phyloP scores from a whole-genome alignment of 148 eudicot species.

The Vaccinium corymbosum region DNA sequence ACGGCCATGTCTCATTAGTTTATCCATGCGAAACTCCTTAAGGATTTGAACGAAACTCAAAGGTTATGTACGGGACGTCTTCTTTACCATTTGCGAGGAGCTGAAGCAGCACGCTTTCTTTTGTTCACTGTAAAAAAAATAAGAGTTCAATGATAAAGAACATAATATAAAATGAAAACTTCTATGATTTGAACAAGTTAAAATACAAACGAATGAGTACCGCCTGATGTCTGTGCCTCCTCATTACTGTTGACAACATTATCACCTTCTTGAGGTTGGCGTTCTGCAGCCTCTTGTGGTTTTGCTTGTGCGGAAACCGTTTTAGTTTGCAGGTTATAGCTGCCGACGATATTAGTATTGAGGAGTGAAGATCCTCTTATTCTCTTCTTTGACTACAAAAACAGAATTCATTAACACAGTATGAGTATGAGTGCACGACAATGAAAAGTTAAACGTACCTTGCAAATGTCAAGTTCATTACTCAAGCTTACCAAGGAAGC shows the following conservation, averaged over 20 bases:
- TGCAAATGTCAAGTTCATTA: background rate
- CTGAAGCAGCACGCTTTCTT: background rate
- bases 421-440: background rate
- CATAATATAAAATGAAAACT: background rate
- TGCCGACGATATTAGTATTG: background rate
- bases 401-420: background rate
- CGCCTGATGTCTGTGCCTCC: background rate
- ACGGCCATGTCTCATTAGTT: background rate
- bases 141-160: background rate
- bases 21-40: background rate
- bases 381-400: background rate
- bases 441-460: background rate
- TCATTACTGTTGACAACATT: background rate
- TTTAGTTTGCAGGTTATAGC: background rate
- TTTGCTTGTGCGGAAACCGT: background rate
- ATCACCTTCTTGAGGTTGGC: background rate
- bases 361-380: background rate
- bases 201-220: background rate
- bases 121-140: background rate
- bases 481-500: background rate
- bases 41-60: background rate
- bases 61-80: background rate
- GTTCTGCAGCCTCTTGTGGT: background rate
- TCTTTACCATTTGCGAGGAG: background rate
- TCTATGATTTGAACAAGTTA: background rate